Percentiles rank a stretch among this genome's conserved stretches.
phyloP scores from a whole-genome alignment of 2,329 filamentous ascomycete genomes.

The Amphichorda felina region DNA sequence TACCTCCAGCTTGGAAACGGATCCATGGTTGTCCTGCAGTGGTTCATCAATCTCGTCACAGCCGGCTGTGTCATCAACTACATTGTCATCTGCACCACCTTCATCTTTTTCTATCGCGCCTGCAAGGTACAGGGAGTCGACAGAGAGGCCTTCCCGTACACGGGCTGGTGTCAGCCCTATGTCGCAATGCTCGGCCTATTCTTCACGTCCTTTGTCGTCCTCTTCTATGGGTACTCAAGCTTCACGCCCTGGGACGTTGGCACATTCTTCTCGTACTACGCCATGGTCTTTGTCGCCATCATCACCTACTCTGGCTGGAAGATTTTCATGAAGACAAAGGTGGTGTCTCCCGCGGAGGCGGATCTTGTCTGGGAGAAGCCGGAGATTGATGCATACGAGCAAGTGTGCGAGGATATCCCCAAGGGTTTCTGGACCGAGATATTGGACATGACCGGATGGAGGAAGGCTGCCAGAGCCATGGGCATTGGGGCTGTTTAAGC shows the following conservation, averaged over 20 bases:
- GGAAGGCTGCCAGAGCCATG: no score
- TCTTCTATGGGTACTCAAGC: no score
- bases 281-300: conserved; percentile 41
- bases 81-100: conserved; percentile 37
- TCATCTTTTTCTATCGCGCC: conserved; percentile 36
- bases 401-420: conserved; percentile 2
- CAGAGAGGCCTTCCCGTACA: conserved; percentile 43
- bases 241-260: no score
- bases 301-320: conserved; percentile 53
- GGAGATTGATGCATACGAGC: conserved; percentile 44
- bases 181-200: conserved; percentile 30
- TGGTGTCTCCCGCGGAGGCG: conserved; percentile 38
- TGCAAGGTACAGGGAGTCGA: conserved; percentile 37
- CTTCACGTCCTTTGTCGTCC: no score
- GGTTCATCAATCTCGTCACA: conserved; percentile 44
- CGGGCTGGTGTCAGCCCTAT: conserved; percentile 46
- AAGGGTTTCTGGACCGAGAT: not conserved
- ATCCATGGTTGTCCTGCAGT: conserved; percentile 36
- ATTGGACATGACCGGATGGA: no score
- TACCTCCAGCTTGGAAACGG: conserved; percentile 38
- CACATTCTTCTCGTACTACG: conserved; percentile 47
- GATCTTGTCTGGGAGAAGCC: conserved; percentile 53
- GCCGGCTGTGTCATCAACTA: conserved; percentile 50
- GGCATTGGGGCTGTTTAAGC: no score
- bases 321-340: conserved; percentile 44